A percentile compares a stretch with the other conserved stretches of the same genome.
phyloP scores from a whole-genome alignment of 345 rosid genomes.

The Sapria himalayana region DNA sequence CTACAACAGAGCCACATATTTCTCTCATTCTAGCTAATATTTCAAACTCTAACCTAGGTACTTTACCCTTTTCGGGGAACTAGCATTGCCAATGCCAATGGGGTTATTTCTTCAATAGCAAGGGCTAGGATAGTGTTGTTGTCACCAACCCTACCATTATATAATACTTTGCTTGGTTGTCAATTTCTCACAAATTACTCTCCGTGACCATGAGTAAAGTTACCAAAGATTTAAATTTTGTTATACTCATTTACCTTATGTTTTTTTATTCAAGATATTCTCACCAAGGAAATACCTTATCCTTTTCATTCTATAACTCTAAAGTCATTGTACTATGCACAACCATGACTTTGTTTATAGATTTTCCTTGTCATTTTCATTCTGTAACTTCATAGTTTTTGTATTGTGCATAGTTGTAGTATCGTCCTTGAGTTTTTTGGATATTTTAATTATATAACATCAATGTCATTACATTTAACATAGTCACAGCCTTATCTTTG shows the following conservation, averaged over 20 bases:
- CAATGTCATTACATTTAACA: no score
- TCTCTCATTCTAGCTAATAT: neutral
- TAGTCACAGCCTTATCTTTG: no score
- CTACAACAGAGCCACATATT: neutral
- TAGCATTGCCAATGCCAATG: constrained; percentile 6
- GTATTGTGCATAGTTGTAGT: no score
- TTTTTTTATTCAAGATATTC: constrained; percentile 4
- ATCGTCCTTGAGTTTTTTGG: no score
- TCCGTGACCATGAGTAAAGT: neutral
- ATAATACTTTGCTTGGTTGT: neutral
- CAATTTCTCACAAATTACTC: neutral
- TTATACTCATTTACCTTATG: neutral
- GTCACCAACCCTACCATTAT: neutral
- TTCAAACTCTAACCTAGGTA: neutral
- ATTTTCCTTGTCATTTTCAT: no score
- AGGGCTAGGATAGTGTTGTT: neutral
- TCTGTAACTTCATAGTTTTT: no score
- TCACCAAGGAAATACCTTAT: constrained; percentile 1
- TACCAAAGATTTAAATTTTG: neutral
- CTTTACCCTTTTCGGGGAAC: neutral
- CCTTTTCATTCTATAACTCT: no score
- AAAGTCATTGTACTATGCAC: no score
- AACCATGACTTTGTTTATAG: no score
- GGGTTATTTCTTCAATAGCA: neutral
- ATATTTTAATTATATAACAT: no score